phyloP scores from a whole-genome alignment of 108 stramenopile species.

The Mediolabrus comicus region DNA sequence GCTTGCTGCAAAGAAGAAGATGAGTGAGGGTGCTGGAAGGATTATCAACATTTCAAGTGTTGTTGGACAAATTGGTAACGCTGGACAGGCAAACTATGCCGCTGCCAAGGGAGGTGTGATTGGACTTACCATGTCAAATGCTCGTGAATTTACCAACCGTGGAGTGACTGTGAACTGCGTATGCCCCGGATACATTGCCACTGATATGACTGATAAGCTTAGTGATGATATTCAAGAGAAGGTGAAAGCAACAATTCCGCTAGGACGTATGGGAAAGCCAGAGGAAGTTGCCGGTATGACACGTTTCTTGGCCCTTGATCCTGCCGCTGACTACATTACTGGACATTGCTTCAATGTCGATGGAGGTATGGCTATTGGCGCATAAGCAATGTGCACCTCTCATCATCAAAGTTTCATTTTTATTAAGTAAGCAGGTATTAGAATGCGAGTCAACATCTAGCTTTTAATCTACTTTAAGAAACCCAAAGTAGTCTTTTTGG shows the following conservation, averaged over 20 bases:
- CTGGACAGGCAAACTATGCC: constrained; percentile 95
- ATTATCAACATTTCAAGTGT: constrained; percentile 96
- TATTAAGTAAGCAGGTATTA: too few species aligned
- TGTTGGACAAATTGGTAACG: constrained; percentile 97
- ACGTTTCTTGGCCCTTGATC: constrained; percentile 89
- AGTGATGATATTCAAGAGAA: constrained; percentile 48
- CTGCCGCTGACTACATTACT: constrained; percentile 88
- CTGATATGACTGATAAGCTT: constrained; percentile 84
- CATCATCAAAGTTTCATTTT: neutral
- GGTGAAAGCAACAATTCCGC: constrained; percentile 76
- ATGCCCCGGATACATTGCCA: constrained; percentile 90
- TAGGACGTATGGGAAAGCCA: constrained; percentile 87
- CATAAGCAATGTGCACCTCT: constrained; percentile 33
- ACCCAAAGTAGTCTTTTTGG: neutral
- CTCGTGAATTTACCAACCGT: constrained; percentile 87
- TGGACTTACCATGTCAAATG: constrained; percentile 86
- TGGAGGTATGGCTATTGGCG: constrained; percentile 95
- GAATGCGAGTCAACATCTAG: too few species aligned
- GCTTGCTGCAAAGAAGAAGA: constrained; percentile 86
- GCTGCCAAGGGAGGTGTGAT: constrained; percentile 94
- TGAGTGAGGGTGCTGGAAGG: constrained; percentile 72
- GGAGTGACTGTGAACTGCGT: constrained; percentile 83
- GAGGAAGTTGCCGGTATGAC: constrained; percentile 89
- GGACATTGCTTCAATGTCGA: constrained; percentile 96
- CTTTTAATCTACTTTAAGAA: neutral